Evolutionary conservation across 2,329 filamentous ascomycete genomes (phyloP).

Genomic region (Fusarium newnesense): DNA sequence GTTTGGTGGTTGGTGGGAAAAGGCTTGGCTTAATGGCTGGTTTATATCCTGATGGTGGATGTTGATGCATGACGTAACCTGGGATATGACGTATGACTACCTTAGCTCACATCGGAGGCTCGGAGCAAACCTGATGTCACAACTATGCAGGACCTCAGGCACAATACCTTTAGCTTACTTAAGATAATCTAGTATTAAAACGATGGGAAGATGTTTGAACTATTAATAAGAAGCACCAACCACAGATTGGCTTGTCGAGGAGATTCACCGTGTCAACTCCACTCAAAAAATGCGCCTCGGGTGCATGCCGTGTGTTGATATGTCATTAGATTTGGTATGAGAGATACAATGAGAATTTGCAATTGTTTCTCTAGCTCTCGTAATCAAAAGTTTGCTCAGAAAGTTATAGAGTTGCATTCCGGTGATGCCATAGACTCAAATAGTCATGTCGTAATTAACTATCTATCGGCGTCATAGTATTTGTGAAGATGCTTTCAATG

Average conservation of each 20-base stretch:
- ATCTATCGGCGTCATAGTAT: no score
- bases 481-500: no score
- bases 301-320: neutral
- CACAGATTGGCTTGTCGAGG: no score
- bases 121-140: neutral
- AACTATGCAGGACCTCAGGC: neutral
- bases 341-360: no score
- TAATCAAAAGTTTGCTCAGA: no score
- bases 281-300: no score
- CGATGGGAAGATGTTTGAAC: rapidly evolving
- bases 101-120: neutral
- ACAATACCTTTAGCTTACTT: neutral
- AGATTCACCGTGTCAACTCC: no score
- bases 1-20: no score
- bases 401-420: no score
- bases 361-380: no score
- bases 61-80: neutral
- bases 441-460: no score
- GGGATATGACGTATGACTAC: neutral
- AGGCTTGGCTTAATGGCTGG: neutral
- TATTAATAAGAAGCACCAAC: neutral
- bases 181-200: neutral
- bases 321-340: neutral
- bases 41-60: neutral
- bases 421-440: no score